Evolutionary conservation across 768 basidiomycete species (phyloP), one percentile per base, ranked within the genome.

Genomic region (Epithele typhae): DNA sequence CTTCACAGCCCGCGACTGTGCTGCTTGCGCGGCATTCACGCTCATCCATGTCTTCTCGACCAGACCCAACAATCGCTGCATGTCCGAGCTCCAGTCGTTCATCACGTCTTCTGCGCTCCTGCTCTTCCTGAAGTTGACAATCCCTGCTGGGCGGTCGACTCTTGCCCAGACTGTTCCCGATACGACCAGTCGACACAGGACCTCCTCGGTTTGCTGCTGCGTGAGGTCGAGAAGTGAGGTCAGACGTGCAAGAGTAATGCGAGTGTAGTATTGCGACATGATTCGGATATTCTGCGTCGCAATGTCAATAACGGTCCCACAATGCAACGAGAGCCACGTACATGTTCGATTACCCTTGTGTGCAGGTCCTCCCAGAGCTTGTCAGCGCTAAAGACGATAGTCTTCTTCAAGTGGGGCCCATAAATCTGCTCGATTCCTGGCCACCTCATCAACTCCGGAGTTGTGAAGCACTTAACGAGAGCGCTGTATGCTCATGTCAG

Each of bases 1-100:
- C 52, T 74, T 77, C 52, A 71, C 69, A 19, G 55, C 55, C 49
- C 82, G 74, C 40, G 86, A 81, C 55, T 88, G 86, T 18, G 89
- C 89, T 38, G 90, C 89, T 62, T 88, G 79, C 10, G 90, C 89
- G 25, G 90, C 89, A 55, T 92, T 92, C 78, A 92, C 84, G 30
- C 86, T 87, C 90, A 92, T 92, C 90, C 94, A 96, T n/a, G 92
- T 92, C 79, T 97, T 97, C 71, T 99, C 96, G 12, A 93, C 89
- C 34, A 96, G 68, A 15, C 87, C 79, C 50, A 99, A 74, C 59
- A 99, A 69, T 68, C 87, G 92, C 59, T 86, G 88, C 79, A 99
- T 92, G 60, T 98, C 94, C 18, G 84, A 88, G 67, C 92, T 94
- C 95, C 96, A 99, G 52, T 92, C 91, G 61, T 98, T 98, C 84